phyloP scores from a whole-genome alignment of 495 filamentous ascomycete genomes.

The Daldinia grandis region DNA sequence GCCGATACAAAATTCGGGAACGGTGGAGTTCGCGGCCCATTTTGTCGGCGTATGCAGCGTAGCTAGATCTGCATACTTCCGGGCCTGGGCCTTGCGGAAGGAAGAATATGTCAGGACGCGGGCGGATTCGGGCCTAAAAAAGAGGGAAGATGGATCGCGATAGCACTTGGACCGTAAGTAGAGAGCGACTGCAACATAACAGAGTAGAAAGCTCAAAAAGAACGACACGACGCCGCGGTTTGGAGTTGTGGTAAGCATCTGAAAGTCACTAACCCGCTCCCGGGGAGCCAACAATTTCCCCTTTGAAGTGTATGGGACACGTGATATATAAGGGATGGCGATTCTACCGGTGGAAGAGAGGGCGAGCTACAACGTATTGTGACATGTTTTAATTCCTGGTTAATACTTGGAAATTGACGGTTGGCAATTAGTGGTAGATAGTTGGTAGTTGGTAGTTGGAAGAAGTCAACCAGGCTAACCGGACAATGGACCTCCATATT shows the following conservation, averaged over 20 bases:
- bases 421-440: neutral
- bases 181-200: slow-evolving; percentile 18
- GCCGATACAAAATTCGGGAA: slow-evolving; percentile 29
- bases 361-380: neutral
- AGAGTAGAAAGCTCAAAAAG: slow-evolving; percentile 33
- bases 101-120: slow-evolving; percentile 35
- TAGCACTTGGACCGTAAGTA: slow-evolving; percentile 34
- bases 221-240: slow-evolving; percentile 31
- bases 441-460: neutral
- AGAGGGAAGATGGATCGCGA: slow-evolving; percentile 36
- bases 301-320: neutral
- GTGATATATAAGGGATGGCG: neutral
- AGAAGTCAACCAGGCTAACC: neutral
- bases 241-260: slow-evolving; percentile 25
- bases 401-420: neutral
- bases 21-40: slow-evolving; percentile 24
- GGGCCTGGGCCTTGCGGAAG: slow-evolving; percentile 37
- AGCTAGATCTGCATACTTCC: slow-evolving; percentile 30
- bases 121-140: slow-evolving; percentile 34
- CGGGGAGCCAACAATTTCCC: neutral
- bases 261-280: neutral
- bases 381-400: neutral
- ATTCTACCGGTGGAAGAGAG: neutral
- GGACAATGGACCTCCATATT: neutral
- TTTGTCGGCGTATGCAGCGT: slow-evolving; percentile 17